Evolutionary conservation across 257 asterid genomes (phyloP), one percentile per base, ranked within the genome.

Genomic region (Petunia axillaris): DNA sequence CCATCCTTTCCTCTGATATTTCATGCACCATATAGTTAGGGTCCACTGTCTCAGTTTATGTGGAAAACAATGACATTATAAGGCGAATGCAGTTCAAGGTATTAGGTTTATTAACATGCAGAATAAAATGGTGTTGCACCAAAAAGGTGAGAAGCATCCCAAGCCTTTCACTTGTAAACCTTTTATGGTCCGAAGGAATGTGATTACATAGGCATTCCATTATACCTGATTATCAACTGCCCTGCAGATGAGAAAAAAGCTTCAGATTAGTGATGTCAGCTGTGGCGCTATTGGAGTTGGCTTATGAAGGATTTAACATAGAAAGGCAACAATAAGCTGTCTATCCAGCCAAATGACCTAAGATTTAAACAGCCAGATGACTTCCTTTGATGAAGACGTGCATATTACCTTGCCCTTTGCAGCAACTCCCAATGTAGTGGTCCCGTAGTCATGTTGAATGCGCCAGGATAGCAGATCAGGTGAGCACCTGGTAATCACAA

Each of bases 361-460:
- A 25, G 25, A 25, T 25, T 25, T 25, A 25, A 25, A 25, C 25
- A 25, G 25, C 25, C 25, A 25, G 25, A 25, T 25, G 25, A 25
- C 44, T 71, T 71, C 77, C 46, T 10, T 16, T 15, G 35, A 71
- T 46, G 35, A 71, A 35, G 59, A 71, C 16, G 25, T 48, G 41
- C 60, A 10, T 50, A 71, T 83, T 80, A 95, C 99, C 99, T 91
- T 40, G 97, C 94, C 82, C 90, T 87, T 83, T 93, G 99, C 77
- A 95, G 87, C 83, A 95, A 87, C 79, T 95, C 99, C 99, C 99
- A 95, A 83, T 92, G 99, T 83, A 91, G 87, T 83, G 98, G 98
- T 14, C 98, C 99, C 6, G 98, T 92, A 37, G 97, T 92, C 97
- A 92, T 92, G 89, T 93, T 90, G 90, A 95, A 93, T 58, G 98